A percentile compares a stretch with the other conserved stretches of the same genome.
These are phyloP conservation scores for Suillus sp. DNA, from an alignment of 768 basidiomycete species.

Conservation along the genomic window DNA sequence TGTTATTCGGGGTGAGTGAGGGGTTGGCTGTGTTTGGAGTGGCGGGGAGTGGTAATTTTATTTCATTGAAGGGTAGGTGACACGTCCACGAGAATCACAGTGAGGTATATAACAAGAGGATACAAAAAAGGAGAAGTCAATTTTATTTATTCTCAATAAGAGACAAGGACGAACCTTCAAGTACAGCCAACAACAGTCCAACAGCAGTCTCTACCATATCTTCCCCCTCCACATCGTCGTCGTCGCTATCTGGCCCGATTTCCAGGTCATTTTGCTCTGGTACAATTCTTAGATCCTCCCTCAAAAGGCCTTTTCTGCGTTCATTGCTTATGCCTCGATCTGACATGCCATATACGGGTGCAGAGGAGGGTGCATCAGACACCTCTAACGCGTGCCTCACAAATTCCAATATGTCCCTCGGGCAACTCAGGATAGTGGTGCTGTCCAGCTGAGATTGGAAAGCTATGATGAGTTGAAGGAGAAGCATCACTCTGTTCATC, in stretches of 20 bases:
- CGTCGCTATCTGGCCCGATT: slow-evolving; percentile 62
- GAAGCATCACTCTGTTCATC: slow-evolving; percentile 49
- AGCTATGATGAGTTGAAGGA: slow-evolving; percentile 79
- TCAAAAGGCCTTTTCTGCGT: slow-evolving; percentile 26
- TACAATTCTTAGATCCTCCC: slow-evolving; percentile 42
- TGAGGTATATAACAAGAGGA: slow-evolving; percentile 10
- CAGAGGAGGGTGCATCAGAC: slow-evolving; percentile 11
- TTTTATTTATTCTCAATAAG: background rate
- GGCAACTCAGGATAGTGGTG: slow-evolving; percentile 59
- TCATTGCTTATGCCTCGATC: slow-evolving; percentile 7
- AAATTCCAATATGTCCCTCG: slow-evolving; percentile 78
- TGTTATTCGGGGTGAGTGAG: background rate
- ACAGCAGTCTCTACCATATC: slow-evolving; percentile 79
- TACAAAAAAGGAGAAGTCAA: background rate
- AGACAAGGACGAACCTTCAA: slow-evolving; percentile 65
- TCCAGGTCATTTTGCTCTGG: slow-evolving; percentile 39
- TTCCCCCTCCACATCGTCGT: slow-evolving; percentile 44
- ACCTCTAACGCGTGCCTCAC: slow-evolving; percentile 76
- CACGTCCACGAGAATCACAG: slow-evolving; percentile 54
- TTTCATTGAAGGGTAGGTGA: slow-evolving; percentile 56
- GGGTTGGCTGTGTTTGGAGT: slow-evolving; percentile 1
- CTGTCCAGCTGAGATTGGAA: slow-evolving; percentile 74
- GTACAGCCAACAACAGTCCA: slow-evolving; percentile 76
- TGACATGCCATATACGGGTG: slow-evolving; percentile 11
- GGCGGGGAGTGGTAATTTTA: slow-evolving; percentile 38